phyloP scores from a whole-genome alignment of 2,329 filamentous ascomycete genomes.

The Zarea fungicola region DNA sequence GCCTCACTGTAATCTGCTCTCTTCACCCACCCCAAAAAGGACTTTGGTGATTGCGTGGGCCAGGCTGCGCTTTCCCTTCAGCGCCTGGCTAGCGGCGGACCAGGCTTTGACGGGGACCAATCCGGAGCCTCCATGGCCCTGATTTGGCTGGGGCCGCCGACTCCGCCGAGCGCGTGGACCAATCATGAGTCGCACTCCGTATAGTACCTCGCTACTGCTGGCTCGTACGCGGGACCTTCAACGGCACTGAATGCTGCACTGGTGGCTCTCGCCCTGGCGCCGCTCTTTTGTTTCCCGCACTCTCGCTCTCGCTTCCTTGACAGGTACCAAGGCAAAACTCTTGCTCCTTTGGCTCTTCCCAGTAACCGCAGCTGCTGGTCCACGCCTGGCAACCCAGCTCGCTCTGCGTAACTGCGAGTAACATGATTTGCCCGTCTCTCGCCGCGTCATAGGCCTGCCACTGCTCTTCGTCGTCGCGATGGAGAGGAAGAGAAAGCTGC shows the following conservation, averaged over 20 bases:
- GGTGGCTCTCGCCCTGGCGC: neutral
- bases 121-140: neutral
- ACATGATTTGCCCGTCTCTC: conserved; percentile 11
- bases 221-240: conserved; percentile 8
- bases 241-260: conserved; percentile 2
- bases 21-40: too few species aligned
- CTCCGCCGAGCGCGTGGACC: conserved; percentile 9
- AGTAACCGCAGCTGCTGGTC: neutral
- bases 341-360: neutral
- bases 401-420: conserved; percentile 10
- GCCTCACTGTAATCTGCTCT: too few species aligned
- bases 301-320: conserved; percentile 1
- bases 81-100: conserved; percentile 6
- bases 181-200: conserved; percentile 3
- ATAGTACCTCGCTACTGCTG: conserved; percentile 5
- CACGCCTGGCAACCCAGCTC: conserved; percentile 3
- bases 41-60: too few species aligned
- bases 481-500: conserved; percentile 63
- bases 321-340: neutral
- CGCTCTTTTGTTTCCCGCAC: conserved; percentile 4
- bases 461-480: conserved; percentile 30
- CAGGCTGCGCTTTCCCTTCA: neutral
- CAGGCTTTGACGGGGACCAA: neutral
- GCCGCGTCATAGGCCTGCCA: conserved; percentile 11
- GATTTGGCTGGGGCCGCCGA: conserved; percentile 7